A percentile compares a stretch with the other conserved stretches of the same genome.
Evolutionary conservation across 2,329 filamentous ascomycete genomes (phyloP).

Genomic region (Aspergillus sp.): DNA sequence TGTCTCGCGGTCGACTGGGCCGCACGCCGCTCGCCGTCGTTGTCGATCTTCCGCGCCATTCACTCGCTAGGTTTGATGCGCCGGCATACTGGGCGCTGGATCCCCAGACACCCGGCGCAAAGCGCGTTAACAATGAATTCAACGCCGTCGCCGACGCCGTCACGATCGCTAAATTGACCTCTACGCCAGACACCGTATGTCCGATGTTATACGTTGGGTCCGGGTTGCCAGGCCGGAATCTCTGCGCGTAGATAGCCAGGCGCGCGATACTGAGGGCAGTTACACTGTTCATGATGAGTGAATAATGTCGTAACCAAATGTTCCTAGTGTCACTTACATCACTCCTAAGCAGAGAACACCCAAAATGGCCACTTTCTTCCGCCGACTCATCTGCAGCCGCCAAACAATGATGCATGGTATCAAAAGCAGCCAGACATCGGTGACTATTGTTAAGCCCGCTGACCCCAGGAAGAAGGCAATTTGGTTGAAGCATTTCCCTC

Average conservation of each 20-base stretch:
- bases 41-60: not conserved
- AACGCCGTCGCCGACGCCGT: constrained; percentile 30
- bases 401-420: constrained; percentile 34
- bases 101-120: not conserved
- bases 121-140: constrained; percentile 14
- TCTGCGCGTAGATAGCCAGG: constrained; percentile 25
- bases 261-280: constrained; percentile 31
- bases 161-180: constrained; percentile 30
- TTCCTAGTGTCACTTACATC: constrained; percentile 18
- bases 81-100: not conserved
- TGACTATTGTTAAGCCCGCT: constrained; percentile 29
- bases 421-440: constrained; percentile 29
- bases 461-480: constrained; percentile 28
- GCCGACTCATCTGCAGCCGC: constrained; percentile 27
- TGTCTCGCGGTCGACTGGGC: not conserved
- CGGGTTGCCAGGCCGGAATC: constrained; percentile 12
- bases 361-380: constrained; percentile 30
- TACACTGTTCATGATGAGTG: constrained; percentile 16
- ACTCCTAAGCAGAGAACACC: constrained; percentile 28
- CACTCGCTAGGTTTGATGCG: not conserved
- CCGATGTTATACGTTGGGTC: constrained; percentile 27
- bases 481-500: constrained; percentile 29
- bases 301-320: no score
- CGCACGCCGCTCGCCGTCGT: not conserved
- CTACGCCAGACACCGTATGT: constrained; percentile 30